phyloP scores from a whole-genome alignment of 1,284 basidiomycete species.

The Austropuccinia psidii region DNA sequence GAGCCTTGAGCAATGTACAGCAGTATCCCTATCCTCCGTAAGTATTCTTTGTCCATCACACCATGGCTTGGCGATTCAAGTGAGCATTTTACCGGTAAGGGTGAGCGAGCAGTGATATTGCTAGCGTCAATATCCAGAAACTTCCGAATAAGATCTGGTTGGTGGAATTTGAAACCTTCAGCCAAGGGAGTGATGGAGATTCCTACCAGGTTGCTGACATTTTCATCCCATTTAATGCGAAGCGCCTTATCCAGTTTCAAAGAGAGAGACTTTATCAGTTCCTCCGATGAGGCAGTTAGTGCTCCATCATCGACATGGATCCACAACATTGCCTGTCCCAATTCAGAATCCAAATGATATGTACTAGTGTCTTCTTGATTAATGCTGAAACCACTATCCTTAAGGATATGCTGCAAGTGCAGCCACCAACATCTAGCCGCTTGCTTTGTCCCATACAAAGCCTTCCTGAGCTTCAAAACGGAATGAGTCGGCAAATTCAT shows the following conservation, averaged over 20 bases:
- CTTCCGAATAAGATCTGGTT: too few relatives aligned
- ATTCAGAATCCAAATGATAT: not conserved
- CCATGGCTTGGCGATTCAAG: not conserved
- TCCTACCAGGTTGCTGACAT: too few relatives aligned
- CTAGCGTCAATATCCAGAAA: too few relatives aligned
- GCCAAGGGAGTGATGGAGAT: too few relatives aligned
- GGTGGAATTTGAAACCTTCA: too few relatives aligned
- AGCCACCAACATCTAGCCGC: slow-evolving; percentile 4
- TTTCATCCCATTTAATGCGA: too few relatives aligned
- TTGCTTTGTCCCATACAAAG: slow-evolving; percentile 2
- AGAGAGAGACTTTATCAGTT: too few relatives aligned
- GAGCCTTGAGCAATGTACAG: not conserved
- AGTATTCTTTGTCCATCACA: not conserved
- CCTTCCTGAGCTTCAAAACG: not conserved
- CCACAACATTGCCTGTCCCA: not conserved
- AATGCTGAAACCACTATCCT: not conserved
- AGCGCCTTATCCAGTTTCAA: too few relatives aligned
- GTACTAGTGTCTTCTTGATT: not conserved
- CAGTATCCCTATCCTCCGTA: not conserved
- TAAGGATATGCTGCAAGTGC: not conserved
- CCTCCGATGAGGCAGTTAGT: too few relatives aligned
- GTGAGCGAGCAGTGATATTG: not conserved
- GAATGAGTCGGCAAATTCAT: not conserved
- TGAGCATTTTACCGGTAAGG: not conserved
- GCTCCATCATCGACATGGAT: too few relatives aligned